Base-by-base conservation (phyloP, 2,329 filamentous ascomycete genomes). In the Sporothrix schenckii region DNA sequence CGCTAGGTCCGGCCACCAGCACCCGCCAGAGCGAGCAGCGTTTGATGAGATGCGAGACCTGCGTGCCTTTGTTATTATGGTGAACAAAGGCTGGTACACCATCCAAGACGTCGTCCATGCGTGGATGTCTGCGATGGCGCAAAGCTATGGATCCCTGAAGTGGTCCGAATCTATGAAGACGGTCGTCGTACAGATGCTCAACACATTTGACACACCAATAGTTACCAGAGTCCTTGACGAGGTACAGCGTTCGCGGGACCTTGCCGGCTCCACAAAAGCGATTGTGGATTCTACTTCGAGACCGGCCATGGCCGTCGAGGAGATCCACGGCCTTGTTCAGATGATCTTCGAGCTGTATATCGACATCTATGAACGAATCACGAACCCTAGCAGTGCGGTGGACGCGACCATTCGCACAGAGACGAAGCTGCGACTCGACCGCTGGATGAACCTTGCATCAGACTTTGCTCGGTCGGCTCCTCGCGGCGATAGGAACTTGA, bases 331-430 rank as follows among this genome's bases (percentile, higher is more conserved):
- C 1, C 79, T 88, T 5, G 79, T 86, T 2, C 83, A 88, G 68
- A 89, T 88, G 82, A 77, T 88, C 0, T 87, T 89, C 66, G 88
- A 90, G 75, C 81, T 89, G 5, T 86, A 89, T 71, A 80, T 89
- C 11, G 87, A 89, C 72, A 83, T 88, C 7, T 88, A 87, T 72
- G 86, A 88, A 71, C 81, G 84, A 58, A 85, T 87, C 69, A 87
- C 83, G 11, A 87, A 87, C 70, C 85, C 86, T 1, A 87, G 82
- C 74, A 87, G 84, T 70, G 82, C 82, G 9, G 85, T 85, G 24
- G 84, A 87, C 66, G 81, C 81, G 61, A 79, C 77, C 5, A 83
- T 83, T 13, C 81, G 84, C 2, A 75, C 83, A 41, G 83, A 85
- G 72, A 85, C 85, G 7, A 84, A 83, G 70, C 79, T 81, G 24